Conservation (phyloP, 352 stramenopile species). For the Globisporangium nagaii region DNA sequence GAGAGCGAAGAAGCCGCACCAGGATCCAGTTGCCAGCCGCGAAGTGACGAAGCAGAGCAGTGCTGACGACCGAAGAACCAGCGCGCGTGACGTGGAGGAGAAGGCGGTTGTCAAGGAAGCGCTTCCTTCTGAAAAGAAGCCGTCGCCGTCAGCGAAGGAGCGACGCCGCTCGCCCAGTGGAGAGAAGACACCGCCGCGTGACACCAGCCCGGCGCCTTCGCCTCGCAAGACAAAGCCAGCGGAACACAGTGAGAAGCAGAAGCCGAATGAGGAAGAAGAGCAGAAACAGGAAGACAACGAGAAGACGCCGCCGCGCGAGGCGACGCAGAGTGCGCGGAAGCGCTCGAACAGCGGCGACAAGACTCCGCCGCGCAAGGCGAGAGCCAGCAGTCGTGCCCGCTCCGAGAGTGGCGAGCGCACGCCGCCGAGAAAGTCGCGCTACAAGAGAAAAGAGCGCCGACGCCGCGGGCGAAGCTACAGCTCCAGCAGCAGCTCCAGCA, state of each 20-base stretch:
- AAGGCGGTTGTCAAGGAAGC: not conserved
- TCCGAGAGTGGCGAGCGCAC: conserved; percentile 5
- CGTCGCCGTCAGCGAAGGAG: not conserved
- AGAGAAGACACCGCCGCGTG: conserved; percentile 2
- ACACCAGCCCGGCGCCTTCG: not conserved
- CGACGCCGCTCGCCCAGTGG: not conserved
- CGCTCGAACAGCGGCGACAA: conserved; percentile 12
- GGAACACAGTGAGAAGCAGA: not conserved
- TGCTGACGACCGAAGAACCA: not conserved
- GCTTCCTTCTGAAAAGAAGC: not conserved
- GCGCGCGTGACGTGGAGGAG: not conserved
- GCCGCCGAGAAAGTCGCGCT: too few relatives aligned
- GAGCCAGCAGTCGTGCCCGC: not conserved
- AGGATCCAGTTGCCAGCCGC: not conserved
- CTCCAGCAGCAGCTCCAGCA: not conserved
- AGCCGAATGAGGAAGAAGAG: not conserved
- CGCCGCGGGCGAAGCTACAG: not conserved
- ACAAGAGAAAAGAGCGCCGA: too few relatives aligned
- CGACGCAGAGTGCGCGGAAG: not conserved
- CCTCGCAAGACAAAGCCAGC: not conserved
- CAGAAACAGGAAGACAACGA: not conserved
- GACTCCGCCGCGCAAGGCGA: conserved; percentile 29
- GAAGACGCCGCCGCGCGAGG: not conserved
- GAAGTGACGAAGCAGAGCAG: not conserved
- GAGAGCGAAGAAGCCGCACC: conserved; percentile 1